phyloP scores from a whole-genome alignment of 2,329 filamentous ascomycete species.

The Epichloe amarillans region DNA sequence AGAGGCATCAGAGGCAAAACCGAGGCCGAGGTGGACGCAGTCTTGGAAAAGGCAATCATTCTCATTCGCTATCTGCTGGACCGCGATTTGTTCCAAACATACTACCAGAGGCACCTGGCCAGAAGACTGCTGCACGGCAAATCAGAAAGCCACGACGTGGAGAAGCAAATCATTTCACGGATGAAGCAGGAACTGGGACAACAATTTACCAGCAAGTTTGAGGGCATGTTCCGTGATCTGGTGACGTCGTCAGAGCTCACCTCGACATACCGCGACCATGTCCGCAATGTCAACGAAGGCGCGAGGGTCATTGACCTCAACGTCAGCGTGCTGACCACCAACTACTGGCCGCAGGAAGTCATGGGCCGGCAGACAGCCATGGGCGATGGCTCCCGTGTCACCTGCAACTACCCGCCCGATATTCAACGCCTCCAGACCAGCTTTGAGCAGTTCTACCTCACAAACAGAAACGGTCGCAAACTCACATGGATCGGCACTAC shows the following conservation, averaged over 20 bases:
- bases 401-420: conserved; percentile 60
- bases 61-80: conserved; percentile 80
- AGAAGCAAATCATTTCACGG: conserved; percentile 87
- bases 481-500: conserved; percentile 65
- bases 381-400: conserved; percentile 26
- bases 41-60: conserved; percentile 80
- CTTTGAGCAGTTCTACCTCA: conserved; percentile 79
- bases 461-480: conserved; percentile 75
- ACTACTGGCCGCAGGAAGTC: conserved; percentile 87
- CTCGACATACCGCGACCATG: conserved; percentile 59
- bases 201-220: conserved; percentile 82
- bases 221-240: conserved; percentile 98
- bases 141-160: conserved; percentile 79
- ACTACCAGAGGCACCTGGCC: conserved; percentile 95
- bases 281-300: conserved; percentile 35
- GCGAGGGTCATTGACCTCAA: conserved; percentile 54
- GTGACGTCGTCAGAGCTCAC: conserved; percentile 75
- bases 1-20: conserved; percentile 88
- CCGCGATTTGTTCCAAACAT: conserved; percentile 89
- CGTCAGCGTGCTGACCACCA: conserved; percentile 79
- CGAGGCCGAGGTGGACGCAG: conserved; percentile 68
- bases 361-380: conserved; percentile 51
- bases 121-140: conserved; percentile 78
- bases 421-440: conserved; percentile 66
- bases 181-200: conserved; percentile 97